These are phyloP conservation scores for Dioscorea alata DNA, from an alignment of 106 monocot species.

Conservation along the genomic window DNA sequence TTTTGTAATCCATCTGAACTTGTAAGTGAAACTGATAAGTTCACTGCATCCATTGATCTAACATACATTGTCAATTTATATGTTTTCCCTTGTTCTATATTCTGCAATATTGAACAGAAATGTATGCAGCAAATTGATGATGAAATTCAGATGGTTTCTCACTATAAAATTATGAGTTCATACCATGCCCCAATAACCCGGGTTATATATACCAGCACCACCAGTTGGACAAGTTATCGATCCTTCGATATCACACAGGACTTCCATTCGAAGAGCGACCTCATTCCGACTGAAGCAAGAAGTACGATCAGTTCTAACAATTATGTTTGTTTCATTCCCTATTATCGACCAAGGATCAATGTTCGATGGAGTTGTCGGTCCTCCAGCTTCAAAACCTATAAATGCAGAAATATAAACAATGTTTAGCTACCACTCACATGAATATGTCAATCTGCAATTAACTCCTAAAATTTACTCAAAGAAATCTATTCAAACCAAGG, in stretches of 20 bases:
- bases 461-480: too few relatives aligned
- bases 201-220: conserved; percentile 87
- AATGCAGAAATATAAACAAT: background rate
- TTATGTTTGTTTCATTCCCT: conserved; percentile 53
- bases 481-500: too few relatives aligned
- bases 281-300: conserved; percentile 69
- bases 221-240: conserved; percentile 48
- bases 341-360: conserved; percentile 75
- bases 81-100: conserved; percentile 72
- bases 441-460: too few relatives aligned
- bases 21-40: conserved; percentile 58
- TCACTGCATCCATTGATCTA: conserved; percentile 41
- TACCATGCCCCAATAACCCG: conserved; percentile 96
- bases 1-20: conserved; percentile 61
- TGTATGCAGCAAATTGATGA: too few relatives aligned
- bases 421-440: too few relatives aligned
- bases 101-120: conserved; percentile 36
- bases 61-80: conserved; percentile 69
- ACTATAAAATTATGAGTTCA: background rate
- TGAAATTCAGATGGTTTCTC: too few relatives aligned
- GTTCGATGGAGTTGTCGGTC: conserved; percentile 63
- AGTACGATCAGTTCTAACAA: conserved; percentile 49
- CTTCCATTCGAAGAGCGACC: conserved; percentile 72
- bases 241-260: conserved; percentile 43
- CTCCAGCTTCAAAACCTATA: conserved; percentile 89